phyloP scores from a whole-genome alignment of 352 stramenopile species.

The Phytophthora fragariae region DNA sequence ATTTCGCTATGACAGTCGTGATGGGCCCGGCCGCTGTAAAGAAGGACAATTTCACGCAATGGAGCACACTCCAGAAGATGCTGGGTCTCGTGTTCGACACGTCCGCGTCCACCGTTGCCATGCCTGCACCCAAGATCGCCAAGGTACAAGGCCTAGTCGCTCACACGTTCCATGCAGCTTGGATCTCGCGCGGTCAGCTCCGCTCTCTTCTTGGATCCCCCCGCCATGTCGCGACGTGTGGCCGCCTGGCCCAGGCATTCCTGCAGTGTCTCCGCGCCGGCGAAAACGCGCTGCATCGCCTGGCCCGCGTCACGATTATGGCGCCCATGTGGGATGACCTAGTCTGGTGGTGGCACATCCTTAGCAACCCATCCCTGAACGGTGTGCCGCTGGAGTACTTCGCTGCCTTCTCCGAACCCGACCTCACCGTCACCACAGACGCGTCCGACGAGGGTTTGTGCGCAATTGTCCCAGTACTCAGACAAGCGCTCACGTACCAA shows the following conservation, averaged over 20 bases:
- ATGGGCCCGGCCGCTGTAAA: slow-evolving; percentile 23
- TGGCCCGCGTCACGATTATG: not conserved
- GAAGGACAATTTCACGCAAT: slow-evolving; percentile 28
- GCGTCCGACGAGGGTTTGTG: too few relatives aligned
- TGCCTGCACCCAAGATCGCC: not conserved
- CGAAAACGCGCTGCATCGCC: not conserved
- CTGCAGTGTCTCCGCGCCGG: not conserved
- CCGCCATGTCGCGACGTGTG: not conserved
- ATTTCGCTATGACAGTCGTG: slow-evolving; percentile 17
- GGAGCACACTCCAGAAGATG: slow-evolving; percentile 12
- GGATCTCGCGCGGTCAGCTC: not conserved
- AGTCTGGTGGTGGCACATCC: not conserved
- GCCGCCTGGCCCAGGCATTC: not conserved
- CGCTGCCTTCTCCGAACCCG: too few relatives aligned
- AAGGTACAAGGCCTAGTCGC: not conserved
- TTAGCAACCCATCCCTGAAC: not conserved
- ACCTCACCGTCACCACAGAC: too few relatives aligned
- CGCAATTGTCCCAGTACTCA: too few relatives aligned
- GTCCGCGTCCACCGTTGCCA: not conserved
- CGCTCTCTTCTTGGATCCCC: not conserved
- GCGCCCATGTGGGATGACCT: not conserved
- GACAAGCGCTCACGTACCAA: too few relatives aligned
- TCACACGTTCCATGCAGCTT: not conserved
- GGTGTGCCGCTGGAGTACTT: too few relatives aligned
- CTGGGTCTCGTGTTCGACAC: slow-evolving; percentile 27